Percentiles rank a stretch among this genome's conserved stretches.
Evolutionary conservation across 2,329 filamentous ascomycete genomes (phyloP).

Genomic region (Lanzia echinophila): DNA sequence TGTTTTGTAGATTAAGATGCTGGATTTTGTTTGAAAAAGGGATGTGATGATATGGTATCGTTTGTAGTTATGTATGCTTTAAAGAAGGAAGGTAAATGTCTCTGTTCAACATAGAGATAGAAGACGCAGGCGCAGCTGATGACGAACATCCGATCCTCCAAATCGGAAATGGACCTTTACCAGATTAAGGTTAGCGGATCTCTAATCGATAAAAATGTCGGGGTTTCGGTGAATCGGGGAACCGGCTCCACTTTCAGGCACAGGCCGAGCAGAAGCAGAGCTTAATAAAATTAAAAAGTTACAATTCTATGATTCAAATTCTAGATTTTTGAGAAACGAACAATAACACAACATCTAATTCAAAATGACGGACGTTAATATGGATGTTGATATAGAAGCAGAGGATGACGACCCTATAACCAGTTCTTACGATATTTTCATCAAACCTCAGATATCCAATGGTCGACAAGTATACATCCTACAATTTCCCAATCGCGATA

Average conservation of each 20-base stretch:
- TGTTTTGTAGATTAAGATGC: neutral
- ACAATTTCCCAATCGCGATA: constrained; percentile 77
- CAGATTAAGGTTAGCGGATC: neutral
- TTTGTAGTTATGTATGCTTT: neutral
- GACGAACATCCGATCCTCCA: too few species aligned
- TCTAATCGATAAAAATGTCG: neutral
- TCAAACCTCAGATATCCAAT: constrained; percentile 63
- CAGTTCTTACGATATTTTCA: constrained; percentile 74
- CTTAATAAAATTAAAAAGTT: neutral
- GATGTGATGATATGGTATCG: neutral
- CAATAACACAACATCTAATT: neutral
- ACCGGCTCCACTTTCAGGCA: neutral
- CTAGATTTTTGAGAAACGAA: neutral
- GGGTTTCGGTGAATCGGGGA: neutral
- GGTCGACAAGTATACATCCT: constrained; percentile 69
- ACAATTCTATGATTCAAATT: too few species aligned
- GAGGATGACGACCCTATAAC: constrained; percentile 60
- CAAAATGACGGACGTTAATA: constrained; percentile 3
- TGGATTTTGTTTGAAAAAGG: neutral
- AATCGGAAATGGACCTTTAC: neutral
- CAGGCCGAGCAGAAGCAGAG: neutral
- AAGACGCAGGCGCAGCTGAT: neutral
- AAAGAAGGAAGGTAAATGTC: neutral
- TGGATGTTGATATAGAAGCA: neutral
- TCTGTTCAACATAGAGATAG: neutral